Conservation (phyloP, 305 asterid genomes). For the Nicotiana rustica region DNA sequence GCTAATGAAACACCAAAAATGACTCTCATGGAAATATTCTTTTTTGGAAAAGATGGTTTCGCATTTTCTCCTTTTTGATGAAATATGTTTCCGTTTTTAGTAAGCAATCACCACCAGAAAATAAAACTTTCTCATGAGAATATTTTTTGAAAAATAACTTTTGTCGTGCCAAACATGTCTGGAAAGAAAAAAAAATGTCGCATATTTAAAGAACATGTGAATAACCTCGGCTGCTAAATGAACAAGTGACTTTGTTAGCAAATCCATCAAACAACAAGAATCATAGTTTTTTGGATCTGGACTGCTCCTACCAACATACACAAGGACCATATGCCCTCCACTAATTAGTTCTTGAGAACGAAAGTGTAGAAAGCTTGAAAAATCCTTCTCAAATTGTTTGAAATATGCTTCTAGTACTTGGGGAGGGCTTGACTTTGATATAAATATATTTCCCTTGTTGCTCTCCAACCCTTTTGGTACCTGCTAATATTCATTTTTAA, state of each 20-base stretch:
- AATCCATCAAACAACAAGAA: constrained; percentile 1
- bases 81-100: no score
- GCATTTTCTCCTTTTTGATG: not conserved
- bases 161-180: not conserved
- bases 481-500: constrained; percentile 19
- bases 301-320: constrained; percentile 41
- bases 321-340: constrained; percentile 47
- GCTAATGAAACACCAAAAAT: no score
- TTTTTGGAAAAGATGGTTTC: not conserved
- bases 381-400: constrained; percentile 44
- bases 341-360: constrained; percentile 41
- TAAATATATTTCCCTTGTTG: constrained; percentile 37
- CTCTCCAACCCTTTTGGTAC: constrained; percentile 46
- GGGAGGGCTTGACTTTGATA: constrained; percentile 42
- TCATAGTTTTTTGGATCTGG: constrained; percentile 43
- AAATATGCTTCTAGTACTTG: constrained; percentile 43
- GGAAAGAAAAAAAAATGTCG: not conserved
- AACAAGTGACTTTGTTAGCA: constrained; percentile 42
- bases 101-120: no score
- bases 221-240: constrained; percentile 45
- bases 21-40: no score
- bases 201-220: not conserved
- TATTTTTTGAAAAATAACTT: not conserved
- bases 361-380: constrained; percentile 38
- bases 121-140: no score